Conservation (phyloP, 1,284 basidiomycete genomes). For the Mycena citricolor region DNA sequence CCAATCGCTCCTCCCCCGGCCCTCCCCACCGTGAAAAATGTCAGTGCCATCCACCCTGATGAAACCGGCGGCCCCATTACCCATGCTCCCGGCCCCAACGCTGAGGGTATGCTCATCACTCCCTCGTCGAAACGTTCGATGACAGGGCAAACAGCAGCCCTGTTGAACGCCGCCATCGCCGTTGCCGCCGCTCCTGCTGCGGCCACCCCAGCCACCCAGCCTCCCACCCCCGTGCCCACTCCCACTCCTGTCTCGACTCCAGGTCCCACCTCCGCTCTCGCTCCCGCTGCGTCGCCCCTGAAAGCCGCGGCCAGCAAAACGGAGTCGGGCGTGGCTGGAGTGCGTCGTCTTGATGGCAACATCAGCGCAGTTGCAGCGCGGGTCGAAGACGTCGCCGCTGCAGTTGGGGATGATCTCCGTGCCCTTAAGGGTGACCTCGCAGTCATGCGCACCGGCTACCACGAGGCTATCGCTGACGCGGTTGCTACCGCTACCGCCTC, state of each 20-base stretch:
- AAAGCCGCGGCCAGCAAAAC: conserved; percentile 1
- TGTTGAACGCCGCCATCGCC: conserved; percentile 1
- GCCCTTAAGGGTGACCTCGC: not conserved
- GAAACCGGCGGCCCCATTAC: too few species aligned
- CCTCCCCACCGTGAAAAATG: too few species aligned
- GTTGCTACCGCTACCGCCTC: not conserved
- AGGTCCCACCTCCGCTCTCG: too few species aligned
- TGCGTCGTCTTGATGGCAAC: conserved; percentile 1
- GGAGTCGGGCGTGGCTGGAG: not conserved
- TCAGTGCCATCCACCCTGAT: too few species aligned
- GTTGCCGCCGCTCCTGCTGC: not conserved
- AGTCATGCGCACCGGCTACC: too few species aligned
- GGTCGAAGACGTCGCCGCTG: conserved; percentile 1
- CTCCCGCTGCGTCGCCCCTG: too few species aligned
- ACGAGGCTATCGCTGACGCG: too few species aligned
- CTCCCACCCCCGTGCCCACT: too few species aligned
- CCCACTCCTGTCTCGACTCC: too few species aligned
- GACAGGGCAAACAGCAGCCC: conserved; percentile 2
- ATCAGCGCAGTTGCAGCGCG: not conserved
- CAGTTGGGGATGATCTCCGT: not conserved
- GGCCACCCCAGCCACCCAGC: not conserved
- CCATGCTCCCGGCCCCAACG: not conserved
- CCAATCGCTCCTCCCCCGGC: too few species aligned
- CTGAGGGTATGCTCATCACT: not conserved
- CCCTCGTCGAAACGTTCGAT: conserved; percentile 1